phyloP scores from a whole-genome alignment of 495 filamentous ascomycete genomes.

The Xylona heveae region DNA sequence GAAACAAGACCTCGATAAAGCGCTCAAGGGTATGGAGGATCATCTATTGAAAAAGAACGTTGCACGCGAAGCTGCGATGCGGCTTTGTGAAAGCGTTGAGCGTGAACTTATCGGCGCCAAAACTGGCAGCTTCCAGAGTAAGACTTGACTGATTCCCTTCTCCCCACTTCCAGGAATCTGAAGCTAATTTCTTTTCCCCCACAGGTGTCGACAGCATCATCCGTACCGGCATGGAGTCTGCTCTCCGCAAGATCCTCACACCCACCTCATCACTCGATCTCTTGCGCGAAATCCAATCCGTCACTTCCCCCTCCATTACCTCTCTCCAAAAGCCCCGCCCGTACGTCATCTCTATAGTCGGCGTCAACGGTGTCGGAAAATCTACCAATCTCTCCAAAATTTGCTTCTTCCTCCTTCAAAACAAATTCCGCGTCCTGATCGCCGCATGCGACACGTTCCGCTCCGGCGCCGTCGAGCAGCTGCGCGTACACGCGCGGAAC shows the following conservation, averaged over 20 bases:
- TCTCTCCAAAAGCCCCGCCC: conserved; percentile 42
- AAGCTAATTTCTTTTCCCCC: conserved; percentile 4
- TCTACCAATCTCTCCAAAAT: conserved; percentile 94
- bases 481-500: conserved; percentile 83
- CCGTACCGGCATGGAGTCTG: conserved; percentile 66
- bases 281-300: conserved; percentile 71
- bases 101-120: conserved; percentile 75
- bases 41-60: conserved; percentile 93
- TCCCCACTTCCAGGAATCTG: background rate
- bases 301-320: conserved; percentile 37
- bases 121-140: conserved; percentile 79
- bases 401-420: conserved; percentile 90
- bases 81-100: conserved; percentile 79
- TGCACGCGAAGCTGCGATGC: conserved; percentile 77
- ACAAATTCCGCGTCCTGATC: conserved; percentile 87
- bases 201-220: conserved; percentile 58
- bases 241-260: conserved; percentile 82
- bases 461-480: conserved; percentile 89
- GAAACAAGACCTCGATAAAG: conserved; percentile 63
- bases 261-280: conserved; percentile 88
- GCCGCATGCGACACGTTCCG: conserved; percentile 95
- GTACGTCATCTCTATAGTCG: conserved; percentile 94
- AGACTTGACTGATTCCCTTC: conserved; percentile 8
- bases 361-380: conserved; percentile 95
- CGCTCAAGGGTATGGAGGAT: conserved; percentile 85